Conservation (phyloP, 202 grass and related monocot genomes). For the Setaria italica region DNA sequence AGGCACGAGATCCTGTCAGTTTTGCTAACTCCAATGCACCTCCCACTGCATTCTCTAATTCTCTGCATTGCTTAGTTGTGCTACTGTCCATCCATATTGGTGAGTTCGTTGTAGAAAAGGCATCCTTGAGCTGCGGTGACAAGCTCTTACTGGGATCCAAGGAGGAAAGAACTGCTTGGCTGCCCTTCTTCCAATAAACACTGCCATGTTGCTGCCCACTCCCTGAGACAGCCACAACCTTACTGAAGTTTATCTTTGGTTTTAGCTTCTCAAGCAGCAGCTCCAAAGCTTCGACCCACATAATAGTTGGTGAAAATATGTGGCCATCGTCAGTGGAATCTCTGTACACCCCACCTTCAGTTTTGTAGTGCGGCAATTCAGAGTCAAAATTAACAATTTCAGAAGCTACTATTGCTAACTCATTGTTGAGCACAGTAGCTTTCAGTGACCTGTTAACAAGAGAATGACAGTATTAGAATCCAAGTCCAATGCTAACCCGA, state of each 20-base stretch:
- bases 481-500: background rate
- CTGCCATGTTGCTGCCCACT: slow-evolving; percentile 95
- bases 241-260: slow-evolving; percentile 68
- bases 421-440: slow-evolving; percentile 77
- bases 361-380: slow-evolving; percentile 83
- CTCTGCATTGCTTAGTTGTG: slow-evolving; percentile 90
- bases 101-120: slow-evolving; percentile 78
- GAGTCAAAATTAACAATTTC: slow-evolving; percentile 89
- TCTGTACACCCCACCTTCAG: slow-evolving; percentile 87
- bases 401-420: slow-evolving; percentile 71
- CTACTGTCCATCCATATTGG: slow-evolving; percentile 99
- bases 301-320: slow-evolving; percentile 86
- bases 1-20: slow-evolving; percentile 83
- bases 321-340: slow-evolving; percentile 70
- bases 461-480: background rate
- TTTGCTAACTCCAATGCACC: slow-evolving; percentile 87
- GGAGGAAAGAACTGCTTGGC: slow-evolving; percentile 61
- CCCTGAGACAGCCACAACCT: slow-evolving; percentile 75
- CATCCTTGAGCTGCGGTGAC: slow-evolving; percentile 62
- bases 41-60: slow-evolving; percentile 83
- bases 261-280: slow-evolving; percentile 86
- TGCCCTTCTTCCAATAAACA: slow-evolving; percentile 93
- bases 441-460: slow-evolving; percentile 72
- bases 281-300: slow-evolving; percentile 97
- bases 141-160: slow-evolving; percentile 76